Evolutionary conservation across 345 rosid genomes (phyloP).

Genomic region (Eutrema japonicum): DNA sequence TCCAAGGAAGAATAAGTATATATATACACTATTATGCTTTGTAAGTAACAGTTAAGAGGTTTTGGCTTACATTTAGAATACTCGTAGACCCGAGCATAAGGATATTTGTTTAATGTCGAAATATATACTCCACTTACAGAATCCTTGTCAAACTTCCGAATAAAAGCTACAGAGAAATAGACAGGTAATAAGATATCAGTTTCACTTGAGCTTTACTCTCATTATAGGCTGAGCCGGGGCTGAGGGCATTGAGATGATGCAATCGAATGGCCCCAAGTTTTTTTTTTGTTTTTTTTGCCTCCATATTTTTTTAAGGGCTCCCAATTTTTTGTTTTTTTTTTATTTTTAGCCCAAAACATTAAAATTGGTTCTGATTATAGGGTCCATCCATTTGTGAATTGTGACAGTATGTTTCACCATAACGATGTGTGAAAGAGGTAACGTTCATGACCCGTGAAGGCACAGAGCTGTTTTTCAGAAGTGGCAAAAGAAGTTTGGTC

Average conservation of each 20-base stretch:
- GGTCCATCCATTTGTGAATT: background rate
- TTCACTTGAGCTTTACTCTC: background rate
- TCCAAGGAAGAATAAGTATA: background rate
- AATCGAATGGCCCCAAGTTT: too few relatives aligned
- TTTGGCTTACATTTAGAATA: slow-evolving; percentile 73
- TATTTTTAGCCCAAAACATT: too few relatives aligned
- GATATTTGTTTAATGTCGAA: slow-evolving; percentile 53
- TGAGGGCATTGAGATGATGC: too few relatives aligned
- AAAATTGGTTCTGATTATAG: too few relatives aligned
- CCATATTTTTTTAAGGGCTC: too few relatives aligned
- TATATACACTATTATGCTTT: background rate
- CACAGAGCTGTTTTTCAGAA: slow-evolving; percentile 66
- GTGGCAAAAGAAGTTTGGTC: slow-evolving; percentile 74
- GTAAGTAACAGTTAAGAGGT: background rate
- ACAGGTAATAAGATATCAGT: background rate
- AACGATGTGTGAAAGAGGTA: slow-evolving; percentile 79
- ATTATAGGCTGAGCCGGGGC: too few relatives aligned
- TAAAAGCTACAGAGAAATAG: slow-evolving; percentile 47
- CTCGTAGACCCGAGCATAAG: slow-evolving; percentile 62
- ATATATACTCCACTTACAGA: slow-evolving; percentile 59
- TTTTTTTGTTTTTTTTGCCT: too few relatives aligned
- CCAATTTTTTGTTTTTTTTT: too few relatives aligned
- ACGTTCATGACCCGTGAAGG: slow-evolving; percentile 88
- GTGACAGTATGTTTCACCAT: slow-evolving; percentile 19
- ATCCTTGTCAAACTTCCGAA: slow-evolving; percentile 57